Evolutionary conservation across 331 rosid species (phyloP), one percentile per base, ranked within the genome.

Genomic region (Prunus yedoensis): DNA sequence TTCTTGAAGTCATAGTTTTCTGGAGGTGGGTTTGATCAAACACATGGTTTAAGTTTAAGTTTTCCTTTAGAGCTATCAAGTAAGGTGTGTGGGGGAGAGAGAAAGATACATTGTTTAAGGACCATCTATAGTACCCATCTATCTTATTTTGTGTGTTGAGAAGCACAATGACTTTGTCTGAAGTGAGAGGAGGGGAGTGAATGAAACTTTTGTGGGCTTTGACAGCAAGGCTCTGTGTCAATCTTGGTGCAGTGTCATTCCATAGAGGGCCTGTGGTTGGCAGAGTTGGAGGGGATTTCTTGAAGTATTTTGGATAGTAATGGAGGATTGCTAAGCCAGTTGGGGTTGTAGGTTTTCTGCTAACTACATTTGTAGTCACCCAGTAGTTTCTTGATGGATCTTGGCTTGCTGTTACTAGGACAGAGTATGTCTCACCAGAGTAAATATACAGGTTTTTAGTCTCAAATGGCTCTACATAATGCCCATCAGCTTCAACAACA

Each of bases 371-470:
- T 20, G 67, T 30, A 32, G 79, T 77, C 54, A 76, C 4, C 82
- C 82, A 82, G 9, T 82, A 82, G 65, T 82, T 82, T 38, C 81
- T 51, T 67, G 75, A 46, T 13, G 82, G 71, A n/a, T 81, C 60
- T 73, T 66, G 79, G 47, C 43, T 52, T 69, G 82, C 79, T 51
- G 17, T 59, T 4, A 81, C 2, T 20, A 81, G 61, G 54, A 81
- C 70, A 5, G 85, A 81, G 68, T 81, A 81, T 18, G 78, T 81
- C 82, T 81, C 85, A 14, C 85, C 85, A 17, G 79, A 57, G 76
- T 81, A 66, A 4, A 77, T 52, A 27, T 72, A 77, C 6, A 77
- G 68, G 78, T 81, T 77, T n/a, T 51, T 16, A 3, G 71, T 68
- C 35, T 49, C 72, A 77, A 81, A 72, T 66, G 85, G 85, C 54